Evolutionary conservation across 768 basidiomycete genomes (phyloP).

Genomic region (Cytidiella melzeri): DNA sequence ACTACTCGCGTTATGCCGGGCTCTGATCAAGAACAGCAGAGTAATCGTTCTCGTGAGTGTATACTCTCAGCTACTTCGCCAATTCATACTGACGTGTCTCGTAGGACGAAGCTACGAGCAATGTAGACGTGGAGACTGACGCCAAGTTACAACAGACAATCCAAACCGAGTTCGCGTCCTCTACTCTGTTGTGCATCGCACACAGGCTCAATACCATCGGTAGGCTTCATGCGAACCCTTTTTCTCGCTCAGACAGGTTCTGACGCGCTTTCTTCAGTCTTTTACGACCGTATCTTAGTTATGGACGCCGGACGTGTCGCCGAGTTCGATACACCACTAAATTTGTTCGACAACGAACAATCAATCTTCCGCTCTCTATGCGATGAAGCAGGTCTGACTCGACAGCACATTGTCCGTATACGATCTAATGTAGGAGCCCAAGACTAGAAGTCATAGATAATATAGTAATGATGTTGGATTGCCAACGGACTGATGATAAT

Average conservation of each 20-base stretch:
- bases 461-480: too few relatives aligned
- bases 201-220: slow-evolving; percentile 66
- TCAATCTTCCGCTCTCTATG: slow-evolving; percentile 71
- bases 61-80: not conserved
- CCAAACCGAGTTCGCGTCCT: slow-evolving; percentile 73
- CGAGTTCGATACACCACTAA: slow-evolving; percentile 70
- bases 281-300: slow-evolving; percentile 66
- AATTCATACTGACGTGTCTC: not conserved
- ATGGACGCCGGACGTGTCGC: slow-evolving; percentile 65
- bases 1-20: slow-evolving; percentile 77
- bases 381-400: slow-evolving; percentile 52
- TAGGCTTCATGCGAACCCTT: slow-evolving; percentile 15
- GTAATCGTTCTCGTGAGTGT: slow-evolving; percentile 62
- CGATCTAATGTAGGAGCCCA: slow-evolving; percentile 20
- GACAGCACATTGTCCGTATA: slow-evolving; percentile 53
- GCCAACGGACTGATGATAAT: not conserved
- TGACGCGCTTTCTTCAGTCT: slow-evolving; percentile 36
- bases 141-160: slow-evolving; percentile 87
- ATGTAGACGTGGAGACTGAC: slow-evolving; percentile 83
- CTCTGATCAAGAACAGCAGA: slow-evolving; percentile 62
- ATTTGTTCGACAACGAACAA: slow-evolving; percentile 50
- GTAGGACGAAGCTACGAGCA: slow-evolving; percentile 75
- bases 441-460: too few relatives aligned
- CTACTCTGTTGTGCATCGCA: slow-evolving; percentile 64
- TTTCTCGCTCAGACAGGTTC: not conserved